These are phyloP conservation scores for Blastocystis sp. DNA, from an alignment of 352 stramenopile species.

Conservation along the genomic window DNA sequence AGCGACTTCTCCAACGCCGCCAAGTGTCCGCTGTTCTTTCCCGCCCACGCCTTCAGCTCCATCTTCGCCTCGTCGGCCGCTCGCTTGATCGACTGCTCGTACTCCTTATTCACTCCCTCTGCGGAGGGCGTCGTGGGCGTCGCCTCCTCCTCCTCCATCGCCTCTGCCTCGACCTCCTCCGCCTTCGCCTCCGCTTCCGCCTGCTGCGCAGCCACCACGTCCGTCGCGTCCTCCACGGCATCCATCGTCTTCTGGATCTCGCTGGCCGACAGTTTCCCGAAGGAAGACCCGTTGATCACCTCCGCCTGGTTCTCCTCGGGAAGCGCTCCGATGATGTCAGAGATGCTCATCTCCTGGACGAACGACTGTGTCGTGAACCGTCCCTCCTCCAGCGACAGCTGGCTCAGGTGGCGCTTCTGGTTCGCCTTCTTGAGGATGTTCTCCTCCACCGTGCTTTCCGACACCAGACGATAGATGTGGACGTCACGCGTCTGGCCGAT, in stretches of 20 bases:
- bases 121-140: not conserved
- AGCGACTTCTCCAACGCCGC: conserved; percentile 2
- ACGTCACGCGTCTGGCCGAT: conserved; percentile 95
- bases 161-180: not conserved
- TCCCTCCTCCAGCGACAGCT: conserved; percentile 71
- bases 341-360: conserved; percentile 11
- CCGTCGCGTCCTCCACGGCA: not conserved
- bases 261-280: not conserved
- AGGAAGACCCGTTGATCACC: not conserved
- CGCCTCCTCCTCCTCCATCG: not conserved
- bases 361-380: conserved; percentile 34
- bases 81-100: not conserved
- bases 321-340: not conserved
- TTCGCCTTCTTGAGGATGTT: conserved; percentile 96
- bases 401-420: conserved; percentile 91
- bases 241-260: not conserved
- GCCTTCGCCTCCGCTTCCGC: not conserved
- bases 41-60: conserved; percentile 35
- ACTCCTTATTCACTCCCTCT: not conserved
- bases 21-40: conserved; percentile 43
- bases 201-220: not conserved
- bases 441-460: conserved; percentile 90
- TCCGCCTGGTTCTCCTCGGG: conserved; percentile 33
- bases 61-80: not conserved
- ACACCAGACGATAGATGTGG: conserved; percentile 94